Percentiles rank a stretch among this genome's conserved stretches.
These are phyloP conservation scores for Lepidium africanum DNA, from an alignment of 345 rosid genomes.

Conservation along the genomic window DNA sequence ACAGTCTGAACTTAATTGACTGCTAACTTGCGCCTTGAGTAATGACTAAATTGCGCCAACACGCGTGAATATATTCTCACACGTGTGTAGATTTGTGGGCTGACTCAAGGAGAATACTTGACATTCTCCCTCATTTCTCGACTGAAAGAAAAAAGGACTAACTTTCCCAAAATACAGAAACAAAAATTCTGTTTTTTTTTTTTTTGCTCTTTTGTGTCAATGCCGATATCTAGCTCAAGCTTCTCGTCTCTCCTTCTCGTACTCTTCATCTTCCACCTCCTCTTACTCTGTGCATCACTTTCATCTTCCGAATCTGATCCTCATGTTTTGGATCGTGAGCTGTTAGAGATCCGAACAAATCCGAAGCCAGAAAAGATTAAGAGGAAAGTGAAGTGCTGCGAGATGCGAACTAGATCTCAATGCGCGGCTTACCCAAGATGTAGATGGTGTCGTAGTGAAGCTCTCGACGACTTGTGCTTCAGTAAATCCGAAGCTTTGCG, in stretches of 20 bases:
- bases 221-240: constrained; percentile 27
- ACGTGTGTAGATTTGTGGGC: not conserved
- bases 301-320: constrained; percentile 8
- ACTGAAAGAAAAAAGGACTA: not conserved
- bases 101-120: not conserved
- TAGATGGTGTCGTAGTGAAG: constrained; percentile 75
- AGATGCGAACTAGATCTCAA: constrained; percentile 50
- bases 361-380: constrained; percentile 11
- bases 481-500: constrained; percentile 55
- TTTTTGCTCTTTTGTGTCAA: not conserved
- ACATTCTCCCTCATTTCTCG: not conserved
- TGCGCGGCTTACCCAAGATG: constrained; percentile 51
- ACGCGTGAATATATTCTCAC: constrained; percentile 12
- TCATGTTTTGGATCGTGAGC: constrained; percentile 30
- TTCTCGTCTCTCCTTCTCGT: constrained; percentile 1
- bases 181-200: not conserved
- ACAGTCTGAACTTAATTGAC: no score
- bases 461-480: constrained; percentile 72
- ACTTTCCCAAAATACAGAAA: constrained; percentile 9
- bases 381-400: constrained; percentile 47
- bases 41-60: not conserved
- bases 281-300: constrained; percentile 16
- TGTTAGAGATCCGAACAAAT: constrained; percentile 25
- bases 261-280: constrained; percentile 2
- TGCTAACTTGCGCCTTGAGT: not conserved